A percentile compares a stretch with the other conserved stretches of the same genome.
These are phyloP conservation scores for Aspergillus quadricinctus DNA, from an alignment of 2,329 filamentous ascomycete species.

Conservation along the genomic window DNA sequence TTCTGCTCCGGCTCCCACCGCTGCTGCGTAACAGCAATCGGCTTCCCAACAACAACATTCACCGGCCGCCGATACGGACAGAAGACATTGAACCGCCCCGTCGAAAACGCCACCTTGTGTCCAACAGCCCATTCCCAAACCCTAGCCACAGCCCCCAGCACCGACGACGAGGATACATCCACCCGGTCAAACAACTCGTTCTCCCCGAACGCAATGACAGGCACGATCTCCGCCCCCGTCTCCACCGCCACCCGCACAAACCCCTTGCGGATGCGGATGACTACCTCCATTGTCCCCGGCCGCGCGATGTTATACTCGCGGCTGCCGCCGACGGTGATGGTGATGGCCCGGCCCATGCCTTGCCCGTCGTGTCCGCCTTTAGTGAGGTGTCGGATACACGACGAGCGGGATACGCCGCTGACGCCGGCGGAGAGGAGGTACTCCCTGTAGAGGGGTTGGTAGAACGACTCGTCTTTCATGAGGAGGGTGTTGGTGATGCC, in stretches of 20 bases:
- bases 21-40: conserved; percentile 59
- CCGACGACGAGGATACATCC: conserved; percentile 61
- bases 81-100: conserved; percentile 73
- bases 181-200: conserved; percentile 85
- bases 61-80: conserved; percentile 77
- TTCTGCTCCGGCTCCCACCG: conserved; percentile 56
- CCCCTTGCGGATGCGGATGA: conserved; percentile 74
- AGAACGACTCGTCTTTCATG: conserved; percentile 80
- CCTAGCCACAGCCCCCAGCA: conserved; percentile 59
- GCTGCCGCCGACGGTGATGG: conserved; percentile 83
- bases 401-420: conserved; percentile 74
- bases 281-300: conserved; percentile 67
- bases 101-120: conserved; percentile 74
- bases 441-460: conserved; percentile 77
- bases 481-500: conserved; percentile 82
- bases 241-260: conserved; percentile 83
- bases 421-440: conserved; percentile 75
- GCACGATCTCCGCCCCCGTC: conserved; percentile 77
- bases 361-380: conserved; percentile 66
- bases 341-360: conserved; percentile 80
- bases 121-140: conserved; percentile 62
- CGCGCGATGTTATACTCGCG: conserved; percentile 76
- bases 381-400: conserved; percentile 72
- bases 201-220: conserved; percentile 79
- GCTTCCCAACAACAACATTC: conserved; percentile 75